phyloP scores from a whole-genome alignment of 169 alveolate species.

The Amoebophrya sp. region DNA sequence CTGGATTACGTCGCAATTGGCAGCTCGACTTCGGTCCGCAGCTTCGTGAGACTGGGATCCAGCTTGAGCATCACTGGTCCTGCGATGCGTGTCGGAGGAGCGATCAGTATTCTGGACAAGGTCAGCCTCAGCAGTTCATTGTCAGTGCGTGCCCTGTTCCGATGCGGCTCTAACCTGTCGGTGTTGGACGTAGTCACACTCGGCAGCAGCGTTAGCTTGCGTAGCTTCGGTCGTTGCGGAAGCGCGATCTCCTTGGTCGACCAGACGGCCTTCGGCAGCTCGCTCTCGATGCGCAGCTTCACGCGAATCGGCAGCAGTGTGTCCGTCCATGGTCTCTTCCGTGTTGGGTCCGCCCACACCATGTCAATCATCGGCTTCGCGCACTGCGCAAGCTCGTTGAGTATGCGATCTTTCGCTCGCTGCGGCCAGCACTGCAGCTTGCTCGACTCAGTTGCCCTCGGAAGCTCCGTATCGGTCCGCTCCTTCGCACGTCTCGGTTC shows the following conservation, averaged over 20 bases:
- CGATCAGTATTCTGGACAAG: too few relatives aligned
- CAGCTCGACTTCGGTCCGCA: neutral
- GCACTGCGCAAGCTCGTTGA: neutral
- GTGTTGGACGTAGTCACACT: neutral
- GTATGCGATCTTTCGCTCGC: neutral
- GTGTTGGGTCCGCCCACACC: neutral
- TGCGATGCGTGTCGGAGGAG: too few relatives aligned
- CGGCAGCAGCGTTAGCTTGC: constrained; percentile 32
- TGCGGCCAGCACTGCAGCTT: neutral
- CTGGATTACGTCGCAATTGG: neutral
- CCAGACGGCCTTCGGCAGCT: too few relatives aligned
- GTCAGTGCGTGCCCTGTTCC: too few relatives aligned
- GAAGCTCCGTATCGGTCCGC: constrained; percentile 20
- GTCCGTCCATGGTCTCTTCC: neutral
- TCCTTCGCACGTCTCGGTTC: neutral
- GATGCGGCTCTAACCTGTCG: neutral
- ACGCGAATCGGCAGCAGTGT: too few relatives aligned
- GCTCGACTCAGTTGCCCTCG: constrained; percentile 17
- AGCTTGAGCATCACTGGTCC: neutral
- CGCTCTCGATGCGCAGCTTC: too few relatives aligned
- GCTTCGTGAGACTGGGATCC: neutral
- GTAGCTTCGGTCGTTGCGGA: too few relatives aligned
- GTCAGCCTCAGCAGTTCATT: too few relatives aligned
- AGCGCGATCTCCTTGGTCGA: too few relatives aligned
- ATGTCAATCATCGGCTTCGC: neutral